Evolutionary conservation across 2,329 filamentous ascomycete species (phyloP).

Genomic region (Periconia sp.): DNA sequence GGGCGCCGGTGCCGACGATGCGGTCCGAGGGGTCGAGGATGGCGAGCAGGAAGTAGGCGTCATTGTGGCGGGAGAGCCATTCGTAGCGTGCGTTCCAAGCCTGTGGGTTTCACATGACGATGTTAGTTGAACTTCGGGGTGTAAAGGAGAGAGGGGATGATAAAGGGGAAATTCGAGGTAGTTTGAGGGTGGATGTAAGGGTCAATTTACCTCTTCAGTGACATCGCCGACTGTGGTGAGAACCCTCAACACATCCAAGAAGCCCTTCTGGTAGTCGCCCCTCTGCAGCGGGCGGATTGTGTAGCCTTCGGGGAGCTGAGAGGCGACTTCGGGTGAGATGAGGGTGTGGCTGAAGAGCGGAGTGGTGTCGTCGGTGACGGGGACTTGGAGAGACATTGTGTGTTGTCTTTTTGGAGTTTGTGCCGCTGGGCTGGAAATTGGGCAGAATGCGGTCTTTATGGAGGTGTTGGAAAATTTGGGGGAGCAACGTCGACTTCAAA

Average conservation of each 20-base stretch:
- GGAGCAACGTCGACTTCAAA: not conserved
- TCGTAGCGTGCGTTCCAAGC: constrained; percentile 77
- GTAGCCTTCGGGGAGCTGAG: constrained; percentile 78
- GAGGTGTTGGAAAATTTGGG: not conserved
- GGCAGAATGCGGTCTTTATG: not conserved
- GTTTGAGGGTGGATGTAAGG: not conserved
- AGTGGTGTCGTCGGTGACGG: constrained; percentile 29
- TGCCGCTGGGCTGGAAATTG: too few relatives aligned
- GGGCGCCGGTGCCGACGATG: constrained; percentile 86
- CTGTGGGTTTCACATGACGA: constrained; percentile 3
- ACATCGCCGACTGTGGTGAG: constrained; percentile 93
- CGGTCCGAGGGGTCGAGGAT: constrained; percentile 71
- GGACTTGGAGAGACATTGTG: constrained; percentile 13
- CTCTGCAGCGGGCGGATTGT: constrained; percentile 76
- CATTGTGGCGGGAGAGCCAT: constrained; percentile 73
- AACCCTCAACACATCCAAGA: constrained; percentile 87
- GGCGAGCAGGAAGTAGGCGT: constrained; percentile 83
- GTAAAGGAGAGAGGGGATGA: too few relatives aligned
- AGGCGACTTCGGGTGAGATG: constrained; percentile 73
- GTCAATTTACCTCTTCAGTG: constrained; percentile 56
- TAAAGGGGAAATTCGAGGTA: too few relatives aligned
- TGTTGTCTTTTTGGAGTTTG: too few relatives aligned
- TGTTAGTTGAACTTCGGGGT: not conserved
- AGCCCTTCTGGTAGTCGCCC: constrained; percentile 77
- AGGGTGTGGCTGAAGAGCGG: constrained; percentile 78